Evolutionary conservation across 106 monocot genomes (phyloP).

Genomic region (Allium cepa): DNA sequence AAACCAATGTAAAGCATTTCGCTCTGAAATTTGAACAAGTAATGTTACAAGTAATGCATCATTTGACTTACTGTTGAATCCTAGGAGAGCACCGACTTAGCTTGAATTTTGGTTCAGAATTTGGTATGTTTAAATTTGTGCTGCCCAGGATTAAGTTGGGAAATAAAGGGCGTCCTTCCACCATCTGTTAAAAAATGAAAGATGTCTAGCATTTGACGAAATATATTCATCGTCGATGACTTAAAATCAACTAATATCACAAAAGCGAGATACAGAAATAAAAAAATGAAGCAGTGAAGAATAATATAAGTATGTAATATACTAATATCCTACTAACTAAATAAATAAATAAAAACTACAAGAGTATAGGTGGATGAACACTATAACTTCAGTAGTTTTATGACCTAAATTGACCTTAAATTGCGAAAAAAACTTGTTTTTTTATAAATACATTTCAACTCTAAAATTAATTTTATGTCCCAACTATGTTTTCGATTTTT

Average conservation of each 20-base stretch:
- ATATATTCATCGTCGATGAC: not conserved
- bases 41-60: not conserved
- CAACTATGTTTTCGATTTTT: too few relatives aligned
- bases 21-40: too few relatives aligned
- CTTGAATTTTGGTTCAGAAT: conserved; percentile 14
- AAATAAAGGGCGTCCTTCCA: conserved; percentile 13
- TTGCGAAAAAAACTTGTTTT: too few relatives aligned
- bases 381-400: too few relatives aligned
- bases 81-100: conserved; percentile 10
- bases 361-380: too few relatives aligned
- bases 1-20: not conserved
- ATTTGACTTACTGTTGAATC: conserved; percentile 15
- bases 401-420: too few relatives aligned
- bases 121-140: not conserved
- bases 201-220: not conserved
- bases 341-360: not conserved
- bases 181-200: conserved; percentile 11
- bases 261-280: not conserved
- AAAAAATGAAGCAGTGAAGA: not conserved
- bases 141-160: not conserved
- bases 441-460: too few relatives aligned
- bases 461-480: too few relatives aligned
- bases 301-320: not conserved
- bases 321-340: not conserved
- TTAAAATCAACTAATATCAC: not conserved